Evolutionary conservation across 2,329 filamentous ascomycete species (phyloP).

Genomic region (Grosmannia clavigera): DNA sequence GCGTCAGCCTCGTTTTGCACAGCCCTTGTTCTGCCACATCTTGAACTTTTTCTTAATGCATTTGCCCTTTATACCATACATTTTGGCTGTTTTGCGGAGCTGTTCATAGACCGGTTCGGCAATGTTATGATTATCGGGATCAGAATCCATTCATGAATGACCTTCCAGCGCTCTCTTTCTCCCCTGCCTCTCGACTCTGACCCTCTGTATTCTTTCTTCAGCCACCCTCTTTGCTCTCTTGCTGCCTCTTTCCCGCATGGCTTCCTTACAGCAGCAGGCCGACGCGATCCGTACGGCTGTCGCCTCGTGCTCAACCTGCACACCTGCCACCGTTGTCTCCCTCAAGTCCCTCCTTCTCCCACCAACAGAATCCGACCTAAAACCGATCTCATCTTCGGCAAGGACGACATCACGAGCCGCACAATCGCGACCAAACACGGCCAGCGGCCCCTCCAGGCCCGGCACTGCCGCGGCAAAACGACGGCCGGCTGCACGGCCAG

Average conservation of each 20-base stretch:
- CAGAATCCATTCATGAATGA: conserved; percentile 14
- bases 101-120: conserved; percentile 13
- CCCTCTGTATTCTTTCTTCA: conserved; percentile 15
- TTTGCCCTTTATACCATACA: background rate
- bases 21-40: background rate
- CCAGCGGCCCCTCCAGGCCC: conserved; percentile 4
- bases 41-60: background rate
- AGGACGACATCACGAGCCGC: conserved; percentile 5
- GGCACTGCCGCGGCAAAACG: conserved; percentile 17
- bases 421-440: conserved; percentile 15
- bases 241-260: conserved; percentile 18
- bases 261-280: conserved; percentile 25
- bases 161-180: conserved; percentile 13
- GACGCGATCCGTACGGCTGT: conserved; percentile 35
- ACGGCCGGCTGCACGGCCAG: conserved; percentile 4
- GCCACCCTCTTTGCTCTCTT: background rate
- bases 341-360: conserved; percentile 33
- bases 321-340: conserved; percentile 28
- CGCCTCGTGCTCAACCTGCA: conserved; percentile 33
- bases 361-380: conserved; percentile 19
- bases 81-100: conserved; percentile 11
- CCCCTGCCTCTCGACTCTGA: background rate
- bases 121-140: conserved; percentile 23
- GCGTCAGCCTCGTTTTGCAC: background rate
- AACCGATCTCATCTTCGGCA: conserved; percentile 15